These are phyloP conservation scores for Flaveria trinervia DNA, from an alignment of 129 eudicot species.

Conservation along the genomic window DNA sequence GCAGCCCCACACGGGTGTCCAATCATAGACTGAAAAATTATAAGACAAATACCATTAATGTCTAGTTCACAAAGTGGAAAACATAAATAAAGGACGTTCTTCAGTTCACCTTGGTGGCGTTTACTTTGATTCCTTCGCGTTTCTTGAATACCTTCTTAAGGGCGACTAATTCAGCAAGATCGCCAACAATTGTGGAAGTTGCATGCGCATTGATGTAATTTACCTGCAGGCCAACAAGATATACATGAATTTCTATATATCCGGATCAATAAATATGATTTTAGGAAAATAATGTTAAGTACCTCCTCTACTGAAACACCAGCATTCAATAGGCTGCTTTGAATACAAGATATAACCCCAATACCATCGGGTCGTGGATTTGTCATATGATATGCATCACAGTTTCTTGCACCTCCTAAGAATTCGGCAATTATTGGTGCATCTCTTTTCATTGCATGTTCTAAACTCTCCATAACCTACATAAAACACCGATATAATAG, in stretches of 20 bases:
- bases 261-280: neutral
- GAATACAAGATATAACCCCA: conserved; percentile 4
- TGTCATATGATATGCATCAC: conserved; percentile 27
- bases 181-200: neutral
- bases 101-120: conserved; percentile 22
- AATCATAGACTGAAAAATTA: conserved; percentile 2
- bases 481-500: neutral
- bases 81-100: neutral
- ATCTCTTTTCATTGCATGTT: conserved; percentile 29
- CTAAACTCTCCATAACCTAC: conserved; percentile 31
- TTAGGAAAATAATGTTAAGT: neutral
- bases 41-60: neutral
- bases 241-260: neutral
- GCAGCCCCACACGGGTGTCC: conserved; percentile 14
- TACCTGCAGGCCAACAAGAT: neutral
- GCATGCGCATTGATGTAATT: conserved; percentile 29
- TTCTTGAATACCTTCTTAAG: conserved; percentile 6
- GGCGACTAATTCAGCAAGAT: neutral
- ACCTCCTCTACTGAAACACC: conserved; percentile 26
- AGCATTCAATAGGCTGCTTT: conserved; percentile 2
- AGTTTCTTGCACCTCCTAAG: conserved; percentile 21
- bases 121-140: neutral
- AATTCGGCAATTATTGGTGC: conserved; percentile 21
- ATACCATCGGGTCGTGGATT: conserved; percentile 8
- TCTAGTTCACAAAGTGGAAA: neutral